These are phyloP conservation scores for Aspergillus vadensis DNA, from an alignment of 2,329 filamentous ascomycete genomes.

Conservation along the genomic window DNA sequence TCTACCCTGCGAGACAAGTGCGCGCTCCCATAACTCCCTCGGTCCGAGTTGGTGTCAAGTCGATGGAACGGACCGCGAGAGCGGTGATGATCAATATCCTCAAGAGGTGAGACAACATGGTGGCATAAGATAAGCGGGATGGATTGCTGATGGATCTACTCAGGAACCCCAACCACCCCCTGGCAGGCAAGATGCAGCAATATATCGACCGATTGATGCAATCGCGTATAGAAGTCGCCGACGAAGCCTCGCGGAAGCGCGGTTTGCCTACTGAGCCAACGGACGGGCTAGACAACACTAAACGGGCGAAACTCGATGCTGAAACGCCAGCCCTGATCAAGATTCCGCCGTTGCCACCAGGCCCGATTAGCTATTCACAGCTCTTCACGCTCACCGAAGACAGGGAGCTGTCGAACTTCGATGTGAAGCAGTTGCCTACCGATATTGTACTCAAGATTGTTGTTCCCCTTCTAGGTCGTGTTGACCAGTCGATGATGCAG, in stretches of 20 bases:
- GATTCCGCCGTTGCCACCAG: conserved; percentile 71
- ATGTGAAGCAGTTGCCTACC: conserved; percentile 76
- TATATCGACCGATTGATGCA: conserved; percentile 82
- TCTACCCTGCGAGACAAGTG: conserved; percentile 84
- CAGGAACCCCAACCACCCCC: conserved; percentile 78
- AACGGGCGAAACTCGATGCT: conserved; percentile 72
- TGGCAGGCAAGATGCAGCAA: conserved; percentile 78
- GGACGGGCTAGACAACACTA: conserved; percentile 73
- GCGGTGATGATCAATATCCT: conserved; percentile 80
- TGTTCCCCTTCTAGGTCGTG: conserved; percentile 72
- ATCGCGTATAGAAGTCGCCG: conserved; percentile 74
- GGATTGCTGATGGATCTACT: conserved; percentile 23
- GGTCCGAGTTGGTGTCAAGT: conserved; percentile 79
- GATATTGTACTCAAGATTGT: conserved; percentile 78
- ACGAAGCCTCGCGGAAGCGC: conserved; percentile 76
- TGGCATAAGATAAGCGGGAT: background rate
- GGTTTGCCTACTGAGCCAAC: conserved; percentile 69
- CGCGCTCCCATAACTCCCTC: conserved; percentile 75
- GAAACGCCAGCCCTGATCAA: conserved; percentile 52
- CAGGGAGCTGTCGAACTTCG: conserved; percentile 72
- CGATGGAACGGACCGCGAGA: conserved; percentile 91
- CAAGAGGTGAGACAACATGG: conserved; percentile 63
- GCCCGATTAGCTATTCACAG: conserved; percentile 76
- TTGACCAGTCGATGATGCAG: conserved; percentile 69
- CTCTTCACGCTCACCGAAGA: conserved; percentile 84